Evolutionary conservation across 2,329 filamentous ascomycete genomes (phyloP), one percentile per base, ranked within the genome.

Genomic region (Fonsecaea monophora): DNA sequence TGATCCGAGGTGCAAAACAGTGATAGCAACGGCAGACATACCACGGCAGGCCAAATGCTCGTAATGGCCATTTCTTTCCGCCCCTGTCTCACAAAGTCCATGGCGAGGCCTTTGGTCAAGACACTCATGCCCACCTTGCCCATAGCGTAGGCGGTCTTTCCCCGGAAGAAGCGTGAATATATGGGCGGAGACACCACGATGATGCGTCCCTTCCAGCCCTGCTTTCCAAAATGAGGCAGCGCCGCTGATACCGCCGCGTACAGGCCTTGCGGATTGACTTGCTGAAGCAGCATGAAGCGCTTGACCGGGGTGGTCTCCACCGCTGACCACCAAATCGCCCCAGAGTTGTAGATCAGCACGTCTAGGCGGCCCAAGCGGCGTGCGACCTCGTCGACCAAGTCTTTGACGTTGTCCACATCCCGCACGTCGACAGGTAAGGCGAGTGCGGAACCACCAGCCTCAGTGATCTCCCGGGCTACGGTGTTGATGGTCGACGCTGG

Each of bases 121-220:
- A 94, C 90, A 73, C 87, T 90, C 92, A 96, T 96, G 53, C 84
- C 91, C 2, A 94, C 85, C 75, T 71, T 70, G 69, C 84, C 85
- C 78, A 88, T 86, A 0, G 92, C 91, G 79, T 96, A 96, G 13
- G 90, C 91, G 1, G 92, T 91, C 84, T 96, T 96, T 10, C 92
- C 92, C 25, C 90, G 81, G 77, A 95, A 94, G 78, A 96, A 96
- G 35, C 92, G 84, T 69, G 87, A 90, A 78, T 96, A 96, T 65
- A 96, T 94, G 1, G 92, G 92, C 30, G 92, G 92, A 74, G 88
- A 91, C 62, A 96, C 90, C 62, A 95, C 90, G 54, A 96, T 81
- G 68, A 96, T 86, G 32, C 92, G 80, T 0, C 88, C 90, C 32
- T 81, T 83, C 79, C 82, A 84, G 0, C 73, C 80, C 67, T 81